These are phyloP conservation scores for Botrytis galanthina DNA, from an alignment of 2,329 filamentous ascomycete genomes.

Conservation along the genomic window DNA sequence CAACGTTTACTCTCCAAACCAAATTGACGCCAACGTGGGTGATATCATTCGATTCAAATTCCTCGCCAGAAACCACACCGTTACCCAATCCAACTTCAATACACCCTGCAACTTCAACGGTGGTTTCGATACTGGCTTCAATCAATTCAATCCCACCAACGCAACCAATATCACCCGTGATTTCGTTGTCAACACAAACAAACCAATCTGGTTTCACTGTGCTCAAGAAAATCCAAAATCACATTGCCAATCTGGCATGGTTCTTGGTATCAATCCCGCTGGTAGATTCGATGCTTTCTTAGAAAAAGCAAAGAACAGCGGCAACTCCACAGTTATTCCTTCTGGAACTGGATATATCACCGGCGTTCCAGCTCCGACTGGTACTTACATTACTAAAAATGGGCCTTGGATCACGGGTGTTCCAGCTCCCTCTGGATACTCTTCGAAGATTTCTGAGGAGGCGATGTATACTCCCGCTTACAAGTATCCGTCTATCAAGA, in stretches of 20 bases:
- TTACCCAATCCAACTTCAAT: constrained; percentile 66
- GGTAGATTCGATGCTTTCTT: constrained; percentile 9
- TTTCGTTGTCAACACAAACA: not conserved
- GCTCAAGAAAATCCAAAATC: not conserved
- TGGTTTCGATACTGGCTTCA: constrained; percentile 60
- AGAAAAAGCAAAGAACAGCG: not conserved
- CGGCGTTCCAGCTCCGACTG: not conserved
- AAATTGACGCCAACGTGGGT: constrained; percentile 58
- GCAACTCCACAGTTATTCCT: not conserved
- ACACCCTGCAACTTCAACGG: constrained; percentile 58
- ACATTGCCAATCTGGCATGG: constrained; percentile 13
- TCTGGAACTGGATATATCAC: not conserved
- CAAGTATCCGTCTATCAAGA: constrained; percentile 4
- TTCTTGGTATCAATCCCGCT: not conserved
- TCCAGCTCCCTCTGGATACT: not conserved
- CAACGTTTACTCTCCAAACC: constrained; percentile 52
- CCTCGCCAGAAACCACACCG: constrained; percentile 69
- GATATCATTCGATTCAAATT: constrained; percentile 72
- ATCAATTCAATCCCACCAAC: constrained; percentile 5
- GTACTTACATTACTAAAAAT: not conserved
- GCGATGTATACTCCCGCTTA: not conserved
- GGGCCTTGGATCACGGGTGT: not conserved
- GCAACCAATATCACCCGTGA: not conserved
- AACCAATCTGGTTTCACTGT: constrained; percentile 11
- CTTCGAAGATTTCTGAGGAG: not conserved